Percentiles rank a stretch among this genome's conserved stretches.
These are phyloP conservation scores for Cucurbita argyrosperma DNA, from an alignment of 306 rosid genomes.

Conservation along the genomic window DNA sequence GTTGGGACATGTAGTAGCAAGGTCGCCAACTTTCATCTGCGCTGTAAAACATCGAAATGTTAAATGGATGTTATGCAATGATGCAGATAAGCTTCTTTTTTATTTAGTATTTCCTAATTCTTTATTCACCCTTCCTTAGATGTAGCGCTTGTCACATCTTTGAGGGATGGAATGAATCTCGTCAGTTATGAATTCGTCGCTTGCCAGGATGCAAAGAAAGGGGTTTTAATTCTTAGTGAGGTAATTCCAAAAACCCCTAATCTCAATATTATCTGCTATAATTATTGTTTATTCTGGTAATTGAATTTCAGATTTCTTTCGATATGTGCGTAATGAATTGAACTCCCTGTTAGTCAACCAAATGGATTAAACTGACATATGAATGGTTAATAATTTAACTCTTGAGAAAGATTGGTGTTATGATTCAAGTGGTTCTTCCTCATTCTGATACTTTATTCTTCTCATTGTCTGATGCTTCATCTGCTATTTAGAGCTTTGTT, in stretches of 20 bases:
- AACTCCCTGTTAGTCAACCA: neutral
- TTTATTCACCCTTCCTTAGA: slow-evolving; percentile 24
- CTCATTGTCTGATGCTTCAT: neutral
- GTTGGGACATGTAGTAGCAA: neutral
- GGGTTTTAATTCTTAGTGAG: slow-evolving; percentile 77
- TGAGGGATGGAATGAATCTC: slow-evolving; percentile 90
- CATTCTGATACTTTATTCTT: neutral
- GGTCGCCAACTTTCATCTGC: neutral
- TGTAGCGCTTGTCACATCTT: slow-evolving; percentile 66
- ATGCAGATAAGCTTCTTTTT: neutral
- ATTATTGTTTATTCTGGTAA: neutral
- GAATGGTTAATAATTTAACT: neutral
- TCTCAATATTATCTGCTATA: slow-evolving; percentile 2
- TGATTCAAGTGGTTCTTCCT: neutral
- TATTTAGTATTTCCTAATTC: slow-evolving; percentile 5
- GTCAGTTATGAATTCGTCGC: slow-evolving; percentile 88
- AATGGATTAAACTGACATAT: neutral
- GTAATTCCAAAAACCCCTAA: slow-evolving; percentile 17
- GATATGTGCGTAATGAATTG: neutral
- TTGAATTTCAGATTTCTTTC: neutral
- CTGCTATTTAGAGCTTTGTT: neutral
- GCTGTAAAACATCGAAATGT: neutral
- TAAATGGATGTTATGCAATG: neutral
- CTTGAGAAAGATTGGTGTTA: neutral
- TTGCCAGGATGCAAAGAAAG: slow-evolving; percentile 74